Evolutionary conservation across 2,329 filamentous ascomycete species (phyloP).

Genomic region (Bisporella sp.): DNA sequence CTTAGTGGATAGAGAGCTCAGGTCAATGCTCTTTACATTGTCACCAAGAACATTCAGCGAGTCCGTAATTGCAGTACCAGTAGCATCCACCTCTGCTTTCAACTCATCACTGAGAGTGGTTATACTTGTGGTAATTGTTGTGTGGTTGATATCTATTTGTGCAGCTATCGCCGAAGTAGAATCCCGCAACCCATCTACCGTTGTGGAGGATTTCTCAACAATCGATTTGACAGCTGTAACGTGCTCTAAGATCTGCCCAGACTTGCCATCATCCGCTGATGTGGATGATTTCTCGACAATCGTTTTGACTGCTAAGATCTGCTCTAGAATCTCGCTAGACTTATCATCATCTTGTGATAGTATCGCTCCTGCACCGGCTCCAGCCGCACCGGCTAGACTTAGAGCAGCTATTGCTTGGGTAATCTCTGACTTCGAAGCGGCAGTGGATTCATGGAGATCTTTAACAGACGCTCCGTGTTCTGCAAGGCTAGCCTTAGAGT

Average conservation of each 20-base stretch:
- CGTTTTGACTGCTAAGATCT: constrained; percentile 14
- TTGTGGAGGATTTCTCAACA: constrained; percentile 11
- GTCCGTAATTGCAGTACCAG: constrained; percentile 14
- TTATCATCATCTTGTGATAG: constrained; percentile 4
- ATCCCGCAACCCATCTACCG: constrained; percentile 10
- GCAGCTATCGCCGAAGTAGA: constrained; percentile 8
- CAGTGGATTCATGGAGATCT: constrained; percentile 17
- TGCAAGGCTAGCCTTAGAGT: constrained; percentile 16
- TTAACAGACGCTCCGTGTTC: constrained; percentile 14
- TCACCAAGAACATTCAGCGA: constrained; percentile 9
- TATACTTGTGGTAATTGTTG: constrained; percentile 19
- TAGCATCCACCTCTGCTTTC: constrained; percentile 21
- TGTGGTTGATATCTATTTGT: constrained; percentile 21
- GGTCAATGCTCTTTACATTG: constrained; percentile 6
- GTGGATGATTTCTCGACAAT: constrained; percentile 13
- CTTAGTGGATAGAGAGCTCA: no score
- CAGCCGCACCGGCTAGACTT: constrained; percentile 15
- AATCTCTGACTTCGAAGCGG: constrained; percentile 16
- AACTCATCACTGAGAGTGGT: constrained; percentile 17
- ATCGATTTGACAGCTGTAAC: constrained; percentile 14
- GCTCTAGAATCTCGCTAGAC: constrained; percentile 11
- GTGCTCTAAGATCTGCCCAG: constrained; percentile 13
- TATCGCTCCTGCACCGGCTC: constrained; percentile 12
- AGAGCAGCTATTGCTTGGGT: constrained; percentile 15
- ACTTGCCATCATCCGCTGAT: background rate